These are phyloP conservation scores for Triticum dicoccoides DNA, from an alignment of 176 grass and related monocot species.

Conservation along the genomic window DNA sequence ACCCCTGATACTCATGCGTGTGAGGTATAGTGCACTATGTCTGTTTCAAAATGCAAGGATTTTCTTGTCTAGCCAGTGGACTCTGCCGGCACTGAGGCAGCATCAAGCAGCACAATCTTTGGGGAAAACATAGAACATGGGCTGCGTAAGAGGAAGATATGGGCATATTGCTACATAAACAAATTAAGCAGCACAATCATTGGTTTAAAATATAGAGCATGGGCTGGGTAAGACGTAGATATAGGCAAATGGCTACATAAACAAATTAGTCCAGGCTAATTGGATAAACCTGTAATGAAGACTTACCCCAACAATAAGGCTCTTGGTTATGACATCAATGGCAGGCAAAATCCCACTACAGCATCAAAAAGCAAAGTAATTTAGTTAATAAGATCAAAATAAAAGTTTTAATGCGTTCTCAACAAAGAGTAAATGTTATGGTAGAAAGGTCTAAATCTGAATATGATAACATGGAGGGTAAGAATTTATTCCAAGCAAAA, in stretches of 20 bases:
- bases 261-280: background rate
- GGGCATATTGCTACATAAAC: background rate
- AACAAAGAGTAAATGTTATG: background rate
- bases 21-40: background rate
- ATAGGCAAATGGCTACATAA: background rate
- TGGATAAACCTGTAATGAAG: background rate
- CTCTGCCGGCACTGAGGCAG: background rate
- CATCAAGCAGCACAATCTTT: background rate
- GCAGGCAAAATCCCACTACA: constrained; percentile 94
- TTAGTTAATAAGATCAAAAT: constrained; percentile 27
- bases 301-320: constrained; percentile 86
- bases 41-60: constrained; percentile 16
- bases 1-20: background rate
- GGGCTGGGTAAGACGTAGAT: background rate
- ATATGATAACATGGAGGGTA: background rate
- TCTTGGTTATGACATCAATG: constrained; percentile 74
- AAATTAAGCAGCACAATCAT: background rate
- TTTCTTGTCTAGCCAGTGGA: background rate
- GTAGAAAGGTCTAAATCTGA: background rate
- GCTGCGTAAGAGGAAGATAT: background rate
- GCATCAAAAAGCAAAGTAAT: constrained; percentile 30
- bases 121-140: background rate
- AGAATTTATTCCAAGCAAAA: background rate
- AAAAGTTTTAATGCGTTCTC: background rate
- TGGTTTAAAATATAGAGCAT: background rate